These are phyloP conservation scores for Macadamia integrifolia DNA, from an alignment of 164 flowering plant species.

Conservation along the genomic window DNA sequence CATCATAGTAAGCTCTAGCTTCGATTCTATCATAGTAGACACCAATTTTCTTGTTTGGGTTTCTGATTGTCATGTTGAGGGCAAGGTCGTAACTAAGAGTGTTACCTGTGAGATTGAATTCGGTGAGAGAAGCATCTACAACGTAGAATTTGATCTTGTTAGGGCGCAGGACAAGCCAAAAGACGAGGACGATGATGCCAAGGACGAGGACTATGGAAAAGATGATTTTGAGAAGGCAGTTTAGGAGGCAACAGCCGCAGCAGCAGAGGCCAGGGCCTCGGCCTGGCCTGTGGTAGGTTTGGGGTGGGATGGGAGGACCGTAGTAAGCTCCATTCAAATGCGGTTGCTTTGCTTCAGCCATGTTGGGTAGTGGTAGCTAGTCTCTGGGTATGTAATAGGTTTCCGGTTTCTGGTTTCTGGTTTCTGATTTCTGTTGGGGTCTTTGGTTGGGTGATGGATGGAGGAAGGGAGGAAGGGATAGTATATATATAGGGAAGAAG, in stretches of 20 bases:
- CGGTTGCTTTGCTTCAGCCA: conserved; percentile 15
- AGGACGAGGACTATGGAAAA: conserved; percentile 12
- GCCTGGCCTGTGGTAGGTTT: conserved; percentile 9
- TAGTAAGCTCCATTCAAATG: conserved; percentile 17
- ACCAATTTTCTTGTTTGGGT: conserved; percentile 57
- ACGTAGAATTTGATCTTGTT: conserved; percentile 16
- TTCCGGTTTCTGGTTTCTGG: no score
- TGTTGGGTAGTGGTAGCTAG: background rate
- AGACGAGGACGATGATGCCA: conserved; percentile 13
- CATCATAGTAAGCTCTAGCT: conserved; percentile 38
- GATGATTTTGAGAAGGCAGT: conserved; percentile 19
- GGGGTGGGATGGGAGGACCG: conserved; percentile 15
- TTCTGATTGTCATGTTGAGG: conserved; percentile 43
- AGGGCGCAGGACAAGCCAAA: conserved; percentile 25
- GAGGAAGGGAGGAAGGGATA: background rate
- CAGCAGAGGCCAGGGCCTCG: conserved; percentile 11
- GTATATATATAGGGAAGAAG: no score
- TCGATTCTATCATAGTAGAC: conserved; percentile 56
- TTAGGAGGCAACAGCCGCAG: conserved; percentile 7
- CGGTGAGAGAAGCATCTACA: conserved; percentile 25
- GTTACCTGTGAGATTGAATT: conserved; percentile 40
- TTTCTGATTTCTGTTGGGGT: no score
- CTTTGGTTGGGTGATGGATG: background rate
- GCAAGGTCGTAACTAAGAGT: conserved; percentile 44
- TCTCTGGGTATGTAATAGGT: no score